Conservation (phyloP, 768 basidiomycete genomes). For the Dioszegia aurantiaca region DNA sequence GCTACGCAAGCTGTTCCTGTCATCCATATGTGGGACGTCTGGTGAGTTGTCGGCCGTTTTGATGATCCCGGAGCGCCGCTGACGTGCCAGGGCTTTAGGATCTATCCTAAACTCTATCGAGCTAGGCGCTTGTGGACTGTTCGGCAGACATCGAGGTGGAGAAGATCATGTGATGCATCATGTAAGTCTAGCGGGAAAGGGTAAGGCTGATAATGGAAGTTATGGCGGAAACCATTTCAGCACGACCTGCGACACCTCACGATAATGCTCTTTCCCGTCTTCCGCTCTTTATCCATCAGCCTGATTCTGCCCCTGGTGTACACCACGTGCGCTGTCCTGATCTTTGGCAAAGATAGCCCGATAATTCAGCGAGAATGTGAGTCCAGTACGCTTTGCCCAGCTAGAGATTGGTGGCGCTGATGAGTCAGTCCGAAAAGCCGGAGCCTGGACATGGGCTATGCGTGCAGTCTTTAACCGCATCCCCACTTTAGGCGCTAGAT, state of each 20-base stretch:
- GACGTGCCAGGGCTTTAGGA: slow-evolving; percentile 15
- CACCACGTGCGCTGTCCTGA: background rate
- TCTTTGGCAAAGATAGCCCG: background rate
- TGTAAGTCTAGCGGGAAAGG: background rate
- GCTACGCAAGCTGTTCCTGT: slow-evolving; percentile 25
- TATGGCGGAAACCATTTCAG: slow-evolving; percentile 4
- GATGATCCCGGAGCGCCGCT: background rate
- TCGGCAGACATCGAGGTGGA: background rate
- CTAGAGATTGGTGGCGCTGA: background rate
- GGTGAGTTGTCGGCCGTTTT: slow-evolving; percentile 25
- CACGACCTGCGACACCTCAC: background rate
- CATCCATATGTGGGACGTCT: slow-evolving; percentile 48
- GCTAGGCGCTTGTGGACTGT: slow-evolving; percentile 8
- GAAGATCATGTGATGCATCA: background rate
- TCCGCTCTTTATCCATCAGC: background rate
- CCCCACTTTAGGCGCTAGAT: background rate
- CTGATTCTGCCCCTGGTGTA: background rate
- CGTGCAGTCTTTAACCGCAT: background rate
- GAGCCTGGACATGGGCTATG: slow-evolving; percentile 1
- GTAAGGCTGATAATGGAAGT: background rate
- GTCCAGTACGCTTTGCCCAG: background rate
- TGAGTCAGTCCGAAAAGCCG: slow-evolving; percentile 17
- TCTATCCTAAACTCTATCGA: slow-evolving; percentile 11
- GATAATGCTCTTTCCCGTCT: background rate
- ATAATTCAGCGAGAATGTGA: background rate